Evolutionary conservation across 371 early-diverging fungal species (phyloP).

Genomic region (Choanephora cucurbitarum): DNA sequence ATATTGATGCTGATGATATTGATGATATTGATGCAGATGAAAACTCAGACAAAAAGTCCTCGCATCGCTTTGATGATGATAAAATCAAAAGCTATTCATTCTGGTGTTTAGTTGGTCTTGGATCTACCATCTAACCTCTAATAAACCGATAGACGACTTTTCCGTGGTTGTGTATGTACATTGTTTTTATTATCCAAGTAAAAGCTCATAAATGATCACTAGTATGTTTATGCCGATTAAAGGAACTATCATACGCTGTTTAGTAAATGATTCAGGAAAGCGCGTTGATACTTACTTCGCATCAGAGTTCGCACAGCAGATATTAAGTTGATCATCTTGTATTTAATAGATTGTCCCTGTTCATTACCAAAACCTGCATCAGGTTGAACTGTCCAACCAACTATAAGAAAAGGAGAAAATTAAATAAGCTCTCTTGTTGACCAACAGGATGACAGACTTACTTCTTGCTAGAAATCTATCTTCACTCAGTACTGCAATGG

Average conservation of each 20-base stretch:
- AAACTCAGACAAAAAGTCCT: slow-evolving; percentile 29
- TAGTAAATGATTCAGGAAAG: too few relatives aligned
- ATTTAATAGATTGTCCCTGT: slow-evolving; percentile 70
- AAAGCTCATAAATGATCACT: slow-evolving; percentile 83
- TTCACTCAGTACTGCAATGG: slow-evolving; percentile 91
- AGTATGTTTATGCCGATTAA: slow-evolving; percentile 80
- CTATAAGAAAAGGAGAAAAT: slow-evolving; percentile 30
- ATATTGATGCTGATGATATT: slow-evolving; percentile 43
- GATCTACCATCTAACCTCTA: slow-evolving; percentile 24
- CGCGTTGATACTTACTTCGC: slow-evolving; percentile 67
- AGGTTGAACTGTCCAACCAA: slow-evolving; percentile 69
- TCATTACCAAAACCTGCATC: slow-evolving; percentile 72
- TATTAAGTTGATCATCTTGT: slow-evolving; percentile 84
- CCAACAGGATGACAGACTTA: slow-evolving; percentile 43
- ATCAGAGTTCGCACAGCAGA: slow-evolving; percentile 90
- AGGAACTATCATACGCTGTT: slow-evolving; percentile 64
- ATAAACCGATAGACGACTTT: neutral
- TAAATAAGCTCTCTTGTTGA: neutral
- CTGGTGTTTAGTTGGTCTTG: slow-evolving; percentile 69
- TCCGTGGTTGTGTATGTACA: neutral
- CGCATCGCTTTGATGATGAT: slow-evolving; percentile 42
- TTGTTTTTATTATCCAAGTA: slow-evolving; percentile 66
- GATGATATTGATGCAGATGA: slow-evolving; percentile 32
- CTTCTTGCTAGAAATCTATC: slow-evolving; percentile 94
- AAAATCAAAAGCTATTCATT: slow-evolving; percentile 55